These are phyloP conservation scores for Trichopus zeylanicus DNA, from an alignment of 116 monocot species.

Conservation along the genomic window DNA sequence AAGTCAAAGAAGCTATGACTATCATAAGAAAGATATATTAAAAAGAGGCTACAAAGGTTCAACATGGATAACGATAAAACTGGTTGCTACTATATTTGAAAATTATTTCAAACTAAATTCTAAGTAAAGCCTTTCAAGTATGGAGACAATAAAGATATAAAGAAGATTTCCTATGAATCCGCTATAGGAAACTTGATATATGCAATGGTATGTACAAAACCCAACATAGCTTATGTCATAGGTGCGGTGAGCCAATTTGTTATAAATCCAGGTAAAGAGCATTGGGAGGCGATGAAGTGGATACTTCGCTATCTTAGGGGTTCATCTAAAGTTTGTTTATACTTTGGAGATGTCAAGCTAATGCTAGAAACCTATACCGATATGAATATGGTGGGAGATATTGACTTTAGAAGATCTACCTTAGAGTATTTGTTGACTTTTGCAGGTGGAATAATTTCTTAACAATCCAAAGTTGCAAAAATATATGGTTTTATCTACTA, in stretches of 20 bases:
- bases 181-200: not conserved
- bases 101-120: not conserved
- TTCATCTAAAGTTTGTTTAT: not conserved
- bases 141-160: constrained; percentile 2
- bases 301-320: not conserved
- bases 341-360: constrained; percentile 2
- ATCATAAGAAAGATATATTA: constrained; percentile 1
- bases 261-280: constrained; percentile 1
- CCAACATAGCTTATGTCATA: constrained; percentile 1
- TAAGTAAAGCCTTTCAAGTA: not conserved
- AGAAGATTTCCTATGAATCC: constrained; percentile 3
- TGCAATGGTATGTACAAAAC: not conserved
- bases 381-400: not conserved
- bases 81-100: not conserved
- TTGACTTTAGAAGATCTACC: constrained; percentile 6
- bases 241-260: constrained; percentile 1
- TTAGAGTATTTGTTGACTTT: constrained; percentile 3
- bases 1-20: not conserved
- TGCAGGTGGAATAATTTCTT: not conserved
- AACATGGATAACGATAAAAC: constrained; percentile 2
- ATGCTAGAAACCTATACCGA: not conserved
- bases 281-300: constrained; percentile 5
- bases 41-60: constrained; percentile 3
- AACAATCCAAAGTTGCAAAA: constrained; percentile 4
- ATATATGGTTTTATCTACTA: not conserved